Base-by-base conservation (phyloP, 2,329 filamentous ascomycete species). In the Trichoderma cornu-damae region DNA sequence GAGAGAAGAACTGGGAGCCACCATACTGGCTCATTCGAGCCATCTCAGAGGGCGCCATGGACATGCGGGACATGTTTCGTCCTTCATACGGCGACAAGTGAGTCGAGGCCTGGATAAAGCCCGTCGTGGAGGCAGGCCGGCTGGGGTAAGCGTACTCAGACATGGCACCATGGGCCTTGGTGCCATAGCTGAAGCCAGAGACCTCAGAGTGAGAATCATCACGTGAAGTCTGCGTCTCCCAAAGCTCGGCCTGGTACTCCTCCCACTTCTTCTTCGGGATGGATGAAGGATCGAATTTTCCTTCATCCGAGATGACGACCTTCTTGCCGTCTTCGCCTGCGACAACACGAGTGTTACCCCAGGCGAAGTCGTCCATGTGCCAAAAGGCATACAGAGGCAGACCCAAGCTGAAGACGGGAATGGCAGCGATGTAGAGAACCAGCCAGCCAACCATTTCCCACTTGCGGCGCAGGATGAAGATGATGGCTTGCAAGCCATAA, bases 391-490 rank as follows among this genome's bases (percentile, higher is more conserved):
- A 97, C 26, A 99, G 77, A 0, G 94, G 94, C 43, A 99, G 81
- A 59, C 83, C 91, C 62, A 96, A 90, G 42, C 89, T 87, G 80
- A 96, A 99, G 62, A 99, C 83, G 0, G 93, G 93, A 61, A 96
- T 88, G 55, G 94, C 93, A 28, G 94, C 62, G 59, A 99, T 83
- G 73, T 99, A 99, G 61, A 99, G 85, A 64, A 99, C 79, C 91
- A 99, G 96, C 94, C 94, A 99, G 34, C 93, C 94, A 65, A 99
- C 88, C 93, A 97, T 97, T 72, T 99, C 93, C 94, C 94, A 99
- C 77, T 96, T 96, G 67, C 93, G 88, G 59, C 90, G 88, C 57
- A 96, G 69, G 67, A 97, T 96, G 78, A 99, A 99, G 72, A 99
- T 96, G 69, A 97, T 86, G 42, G 89, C 93, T 68, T 99, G 94